Base-by-base conservation (phyloP, 2,329 filamentous ascomycete species). In the Neonectria faginata region DNA sequence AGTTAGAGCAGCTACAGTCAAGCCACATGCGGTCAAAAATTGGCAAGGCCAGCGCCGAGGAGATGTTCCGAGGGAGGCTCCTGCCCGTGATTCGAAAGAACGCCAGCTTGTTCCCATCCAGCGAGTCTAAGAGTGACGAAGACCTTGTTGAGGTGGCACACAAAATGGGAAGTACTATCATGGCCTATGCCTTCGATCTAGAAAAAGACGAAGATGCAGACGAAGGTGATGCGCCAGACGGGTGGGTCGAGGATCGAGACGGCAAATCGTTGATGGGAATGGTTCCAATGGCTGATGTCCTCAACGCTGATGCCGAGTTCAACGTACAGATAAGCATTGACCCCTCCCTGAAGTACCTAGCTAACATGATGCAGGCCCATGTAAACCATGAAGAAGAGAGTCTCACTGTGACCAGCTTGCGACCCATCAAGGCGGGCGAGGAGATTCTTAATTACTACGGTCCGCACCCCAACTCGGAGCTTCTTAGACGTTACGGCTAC, bases 381-480 rank as follows among this genome's bases (percentile, higher is more conserved):
- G 84, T 87, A 51, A 85, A 86, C 69, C 85, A 88, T 60, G 82
- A 79, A 42, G 83, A 86, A 36, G 78, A 84, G 12, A 79, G 78
- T 11, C 82, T 97, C 9, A 89, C 89, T 3, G 95, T 96, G 77
- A 91, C 89, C 25, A 84, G 91, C 0, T 83, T 94, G 63, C 87
- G 89, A 47, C 80, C 86, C 1, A 93, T 97, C 72, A 80, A 79
- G 25, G 85, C 86, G 0, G 92, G 92, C 6, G 87, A 93, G 60
- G 92, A 97, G 77, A 88, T 97, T 18, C 88, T 94, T 75, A 97
- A 97, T 76, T 94, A 97, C 79, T 97, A 97, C 70, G 94, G 94
- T 0, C 89, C 93, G 6, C 86, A 97, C 3, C 91, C 93, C 10
- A 91, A 92, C 64, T 91, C 92, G 1, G 94, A 97, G 74, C 83